Conservation (phyloP, 352 stramenopile genomes). For the Pythium apleroticum region DNA sequence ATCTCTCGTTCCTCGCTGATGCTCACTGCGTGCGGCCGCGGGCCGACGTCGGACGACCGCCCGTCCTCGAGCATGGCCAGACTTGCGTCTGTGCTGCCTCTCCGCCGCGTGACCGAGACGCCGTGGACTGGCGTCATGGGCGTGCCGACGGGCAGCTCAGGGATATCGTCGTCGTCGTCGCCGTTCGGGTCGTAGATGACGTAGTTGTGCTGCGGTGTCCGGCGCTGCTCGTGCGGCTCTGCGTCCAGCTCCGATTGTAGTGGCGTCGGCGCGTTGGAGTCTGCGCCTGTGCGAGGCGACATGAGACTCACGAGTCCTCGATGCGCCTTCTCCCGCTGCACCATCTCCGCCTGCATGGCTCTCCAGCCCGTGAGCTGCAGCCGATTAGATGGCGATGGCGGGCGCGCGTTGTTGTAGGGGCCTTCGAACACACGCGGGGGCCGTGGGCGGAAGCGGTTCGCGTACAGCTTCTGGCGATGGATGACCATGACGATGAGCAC, state of each 20-base stretch:
- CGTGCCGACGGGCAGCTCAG: conserved; percentile 22
- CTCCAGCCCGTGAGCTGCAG: conserved; percentile 65
- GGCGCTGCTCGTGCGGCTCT: neutral
- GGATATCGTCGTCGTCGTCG: conserved; percentile 28
- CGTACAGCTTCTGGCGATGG: conserved; percentile 51
- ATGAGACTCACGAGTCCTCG: conserved; percentile 39
- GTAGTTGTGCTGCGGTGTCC: conserved; percentile 5
- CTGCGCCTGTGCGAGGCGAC: conserved; percentile 20
- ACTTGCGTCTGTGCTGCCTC: conserved; percentile 26
- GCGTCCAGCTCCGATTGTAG: too few species aligned
- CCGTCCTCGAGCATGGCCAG: conserved; percentile 29
- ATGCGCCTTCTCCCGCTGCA: conserved; percentile 61
- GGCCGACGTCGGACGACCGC: conserved; percentile 16
- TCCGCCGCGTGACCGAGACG: conserved; percentile 3
- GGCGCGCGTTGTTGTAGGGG: conserved; percentile 73
- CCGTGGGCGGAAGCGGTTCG: conserved; percentile 25
- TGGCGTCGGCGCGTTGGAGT: neutral
- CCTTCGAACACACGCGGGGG: conserved; percentile 27
- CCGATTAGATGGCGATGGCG: conserved; percentile 67
- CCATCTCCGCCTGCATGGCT: conserved; percentile 48
- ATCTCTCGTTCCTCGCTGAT: conserved; percentile 16
- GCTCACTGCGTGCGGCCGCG: neutral
- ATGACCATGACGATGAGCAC: conserved; percentile 54
- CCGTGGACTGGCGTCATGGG: conserved; percentile 7
- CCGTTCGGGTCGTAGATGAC: conserved; percentile 10